Conservation (phyloP, 441 rosid genomes). For the Erodium texanum region DNA sequence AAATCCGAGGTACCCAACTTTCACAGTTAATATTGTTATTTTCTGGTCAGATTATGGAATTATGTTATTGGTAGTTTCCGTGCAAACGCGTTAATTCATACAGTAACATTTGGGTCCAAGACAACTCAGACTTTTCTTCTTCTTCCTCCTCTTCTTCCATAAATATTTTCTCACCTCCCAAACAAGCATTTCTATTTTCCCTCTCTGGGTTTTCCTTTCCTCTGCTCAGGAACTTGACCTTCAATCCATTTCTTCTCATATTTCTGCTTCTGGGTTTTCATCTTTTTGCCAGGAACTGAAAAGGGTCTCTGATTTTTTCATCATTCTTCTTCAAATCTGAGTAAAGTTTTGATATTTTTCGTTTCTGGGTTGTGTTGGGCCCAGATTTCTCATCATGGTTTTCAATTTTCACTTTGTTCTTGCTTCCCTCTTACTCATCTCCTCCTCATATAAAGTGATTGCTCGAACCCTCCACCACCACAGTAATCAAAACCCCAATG, state of each 20-base stretch:
- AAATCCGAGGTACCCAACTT: background rate
- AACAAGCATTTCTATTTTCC: background rate
- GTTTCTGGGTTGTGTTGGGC: background rate
- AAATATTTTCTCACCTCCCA: background rate
- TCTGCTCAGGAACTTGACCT: no score
- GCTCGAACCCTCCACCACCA: slow-evolving; percentile 26
- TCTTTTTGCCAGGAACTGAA: background rate
- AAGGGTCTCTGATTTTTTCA: background rate
- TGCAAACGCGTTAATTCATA: background rate
- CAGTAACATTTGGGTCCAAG: background rate
- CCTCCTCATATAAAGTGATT: slow-evolving; percentile 26
- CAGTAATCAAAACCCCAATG: slow-evolving; percentile 22
- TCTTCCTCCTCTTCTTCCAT: background rate
- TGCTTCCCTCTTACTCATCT: slow-evolving; percentile 27
- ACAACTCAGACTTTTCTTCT: background rate
- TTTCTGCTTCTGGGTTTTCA: slow-evolving; percentile 2
- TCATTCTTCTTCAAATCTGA: background rate
- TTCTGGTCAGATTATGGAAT: background rate
- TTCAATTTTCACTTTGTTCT: slow-evolving; percentile 27
- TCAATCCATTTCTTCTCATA: background rate
- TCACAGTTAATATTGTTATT: background rate
- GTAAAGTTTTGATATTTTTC: background rate
- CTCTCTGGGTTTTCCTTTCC: no score
- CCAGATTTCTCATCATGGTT: slow-evolving; percentile 26
- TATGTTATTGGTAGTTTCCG: background rate